A percentile compares a stretch with the other conserved stretches of the same genome.
phyloP scores from a whole-genome alignment of 352 stramenopile genomes.

The Pythium phragmiticola region DNA sequence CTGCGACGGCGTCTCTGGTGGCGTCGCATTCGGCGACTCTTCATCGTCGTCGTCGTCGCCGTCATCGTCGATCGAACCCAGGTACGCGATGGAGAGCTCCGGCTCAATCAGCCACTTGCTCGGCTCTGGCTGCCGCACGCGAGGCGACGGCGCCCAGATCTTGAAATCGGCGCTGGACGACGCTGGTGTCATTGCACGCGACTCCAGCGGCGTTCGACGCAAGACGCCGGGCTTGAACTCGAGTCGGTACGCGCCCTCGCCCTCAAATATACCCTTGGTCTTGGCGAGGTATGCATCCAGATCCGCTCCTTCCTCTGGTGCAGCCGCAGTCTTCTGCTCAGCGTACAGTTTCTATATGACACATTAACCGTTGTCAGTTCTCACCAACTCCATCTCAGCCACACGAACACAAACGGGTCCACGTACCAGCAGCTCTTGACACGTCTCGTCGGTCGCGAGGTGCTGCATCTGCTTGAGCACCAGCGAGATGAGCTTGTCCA shows the following conservation, averaged over 20 bases:
- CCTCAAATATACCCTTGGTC: slow-evolving; percentile 80
- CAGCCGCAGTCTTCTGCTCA: slow-evolving; percentile 38
- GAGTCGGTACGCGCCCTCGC: slow-evolving; percentile 81
- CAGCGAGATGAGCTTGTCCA: slow-evolving; percentile 87
- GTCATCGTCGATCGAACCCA: slow-evolving; percentile 80
- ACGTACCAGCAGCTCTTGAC: slow-evolving; percentile 60
- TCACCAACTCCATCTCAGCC: not conserved
- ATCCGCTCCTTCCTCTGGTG: slow-evolving; percentile 28
- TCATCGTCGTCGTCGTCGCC: slow-evolving; percentile 71
- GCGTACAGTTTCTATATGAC: slow-evolving; percentile 52
- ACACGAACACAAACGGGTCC: not conserved
- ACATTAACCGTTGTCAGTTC: not conserved
- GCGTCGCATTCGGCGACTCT: slow-evolving; percentile 61
- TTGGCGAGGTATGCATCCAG: slow-evolving; percentile 64
- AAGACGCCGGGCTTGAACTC: slow-evolving; percentile 81
- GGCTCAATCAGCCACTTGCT: slow-evolving; percentile 86
- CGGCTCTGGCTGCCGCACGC: slow-evolving; percentile 61
- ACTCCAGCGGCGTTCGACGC: slow-evolving; percentile 69
- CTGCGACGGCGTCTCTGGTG: slow-evolving; percentile 61
- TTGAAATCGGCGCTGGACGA: slow-evolving; percentile 42
- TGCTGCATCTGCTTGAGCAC: slow-evolving; percentile 91
- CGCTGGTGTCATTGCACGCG: slow-evolving; percentile 42
- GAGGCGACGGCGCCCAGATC: slow-evolving; percentile 83
- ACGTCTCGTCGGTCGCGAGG: slow-evolving; percentile 76
- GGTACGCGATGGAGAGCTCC: slow-evolving; percentile 71